phyloP scores from a whole-genome alignment of 2,329 filamentous ascomycete species.

The Pseudocercospora pini-densiflorae region DNA sequence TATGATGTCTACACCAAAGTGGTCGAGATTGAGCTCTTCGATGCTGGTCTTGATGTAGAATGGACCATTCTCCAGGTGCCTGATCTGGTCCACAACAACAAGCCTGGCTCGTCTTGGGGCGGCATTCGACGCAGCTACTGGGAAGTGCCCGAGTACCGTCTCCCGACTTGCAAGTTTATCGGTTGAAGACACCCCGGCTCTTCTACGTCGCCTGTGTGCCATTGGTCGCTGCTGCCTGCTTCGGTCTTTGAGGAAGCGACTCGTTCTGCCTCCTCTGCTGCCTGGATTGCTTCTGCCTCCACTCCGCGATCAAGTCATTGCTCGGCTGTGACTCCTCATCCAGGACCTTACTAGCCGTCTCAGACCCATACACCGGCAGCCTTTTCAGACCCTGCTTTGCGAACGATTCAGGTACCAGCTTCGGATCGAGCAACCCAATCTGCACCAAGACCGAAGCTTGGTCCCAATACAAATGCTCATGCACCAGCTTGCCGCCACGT shows the following conservation, averaged over 20 bases:
- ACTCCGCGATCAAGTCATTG: conserved; percentile 46
- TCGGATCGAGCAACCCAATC: conserved; percentile 60
- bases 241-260: conserved; percentile 31
- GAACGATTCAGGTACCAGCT: conserved; percentile 52
- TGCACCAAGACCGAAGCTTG: conserved; percentile 63
- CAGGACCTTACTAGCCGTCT: conserved; percentile 49
- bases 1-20: conserved; percentile 95
- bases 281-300: conserved; percentile 27
- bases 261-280: conserved; percentile 16
- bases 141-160: conserved; percentile 76
- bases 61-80: conserved; percentile 81
- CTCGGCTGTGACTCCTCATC: conserved; percentile 47
- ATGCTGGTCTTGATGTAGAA: conserved; percentile 86
- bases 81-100: conserved; percentile 52
- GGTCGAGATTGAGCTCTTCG: conserved; percentile 85
- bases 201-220: conserved; percentile 10
- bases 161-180: conserved; percentile 77
- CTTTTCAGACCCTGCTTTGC: conserved; percentile 48
- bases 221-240: conserved; percentile 26
- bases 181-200: conserved; percentile 51
- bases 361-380: conserved; percentile 47
- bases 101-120: conserved; percentile 17
- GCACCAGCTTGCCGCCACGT: conserved; percentile 57
- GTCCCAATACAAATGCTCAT: conserved; percentile 65
- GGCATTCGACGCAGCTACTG: conserved; percentile 53